phyloP scores from a whole-genome alignment of 805 yeast genomes.

The Starmerella apicola region DNA sequence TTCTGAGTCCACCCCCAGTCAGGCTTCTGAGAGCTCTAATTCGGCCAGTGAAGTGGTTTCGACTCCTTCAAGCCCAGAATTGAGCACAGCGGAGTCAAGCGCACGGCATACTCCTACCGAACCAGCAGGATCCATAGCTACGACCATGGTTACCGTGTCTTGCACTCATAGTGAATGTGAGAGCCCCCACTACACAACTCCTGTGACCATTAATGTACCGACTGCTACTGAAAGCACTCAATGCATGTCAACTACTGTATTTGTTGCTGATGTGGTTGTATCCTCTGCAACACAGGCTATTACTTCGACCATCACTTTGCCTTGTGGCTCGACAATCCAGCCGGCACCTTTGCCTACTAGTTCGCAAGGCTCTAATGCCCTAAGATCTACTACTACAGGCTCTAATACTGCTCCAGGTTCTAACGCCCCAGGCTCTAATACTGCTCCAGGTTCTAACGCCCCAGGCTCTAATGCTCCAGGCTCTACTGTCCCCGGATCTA shows the following conservation, averaged over 20 bases:
- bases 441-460: too few relatives aligned
- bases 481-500: not conserved
- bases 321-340: constrained; percentile 4
- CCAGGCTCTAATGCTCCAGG: constrained; percentile 1
- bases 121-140: not conserved
- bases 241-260: constrained; percentile 4
- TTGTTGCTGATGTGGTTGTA: constrained; percentile 1
- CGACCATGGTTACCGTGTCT: constrained; percentile 5
- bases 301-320: constrained; percentile 4
- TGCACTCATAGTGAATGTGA: constrained; percentile 9
- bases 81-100: too few relatives aligned
- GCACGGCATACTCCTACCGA: too few relatives aligned
- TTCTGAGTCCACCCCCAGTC: too few relatives aligned
- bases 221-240: constrained; percentile 5
- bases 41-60: too few relatives aligned
- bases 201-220: constrained; percentile 3
- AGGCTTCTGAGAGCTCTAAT: too few relatives aligned
- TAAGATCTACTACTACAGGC: not conserved
- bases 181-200: constrained; percentile 1
- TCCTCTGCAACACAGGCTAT: constrained; percentile 5
- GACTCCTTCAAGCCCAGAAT: too few relatives aligned
- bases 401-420: not conserved
- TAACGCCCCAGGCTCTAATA: not conserved
- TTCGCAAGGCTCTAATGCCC: not conserved
- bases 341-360: not conserved